Percentiles rank a stretch among this genome's conserved stretches.
These are phyloP conservation scores for Talaromyces adpressus DNA, from an alignment of 495 filamentous ascomycete genomes.

Conservation along the genomic window DNA sequence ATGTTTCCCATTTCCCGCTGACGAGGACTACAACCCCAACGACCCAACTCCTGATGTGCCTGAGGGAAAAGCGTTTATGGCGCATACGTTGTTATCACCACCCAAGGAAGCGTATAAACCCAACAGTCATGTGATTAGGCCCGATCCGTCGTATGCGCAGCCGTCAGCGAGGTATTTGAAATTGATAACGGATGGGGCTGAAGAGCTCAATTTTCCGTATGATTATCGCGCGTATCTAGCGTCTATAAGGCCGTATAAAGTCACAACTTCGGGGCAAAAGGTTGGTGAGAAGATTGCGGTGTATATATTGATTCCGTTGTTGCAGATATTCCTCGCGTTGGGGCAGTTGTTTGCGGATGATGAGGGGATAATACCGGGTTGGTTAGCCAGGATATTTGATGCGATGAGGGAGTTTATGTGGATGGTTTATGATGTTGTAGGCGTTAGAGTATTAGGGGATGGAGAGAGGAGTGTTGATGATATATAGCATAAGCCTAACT, in stretches of 20 bases:
- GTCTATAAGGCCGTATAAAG: constrained; percentile 57
- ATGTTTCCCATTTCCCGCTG: constrained; percentile 57
- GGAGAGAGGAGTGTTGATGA: constrained; percentile 66
- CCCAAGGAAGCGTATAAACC: background rate
- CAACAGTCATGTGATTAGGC: constrained; percentile 31
- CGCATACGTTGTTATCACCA: constrained; percentile 56
- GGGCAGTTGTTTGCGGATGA: constrained; percentile 47
- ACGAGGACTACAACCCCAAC: constrained; percentile 22
- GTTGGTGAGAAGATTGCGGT: constrained; percentile 58
- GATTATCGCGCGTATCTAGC: constrained; percentile 67
- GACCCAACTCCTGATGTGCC: constrained; percentile 34
- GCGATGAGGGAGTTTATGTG: constrained; percentile 53
- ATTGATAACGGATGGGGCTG: constrained; percentile 67
- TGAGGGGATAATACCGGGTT: constrained; percentile 57
- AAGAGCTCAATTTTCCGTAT: constrained; percentile 66
- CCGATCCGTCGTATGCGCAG: constrained; percentile 65
- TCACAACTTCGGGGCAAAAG: constrained; percentile 58
- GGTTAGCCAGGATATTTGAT: constrained; percentile 47
- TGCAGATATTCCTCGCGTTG: constrained; percentile 43
- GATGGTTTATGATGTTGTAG: constrained; percentile 65
- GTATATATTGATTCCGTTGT: constrained; percentile 50
- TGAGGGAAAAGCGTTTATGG: constrained; percentile 36
- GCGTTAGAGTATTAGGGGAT: constrained; percentile 68
- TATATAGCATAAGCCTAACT: background rate
- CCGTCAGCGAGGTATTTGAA: constrained; percentile 76